Base-by-base conservation (phyloP, 257 asterid species). In the Handroanthus guayacan region DNA sequence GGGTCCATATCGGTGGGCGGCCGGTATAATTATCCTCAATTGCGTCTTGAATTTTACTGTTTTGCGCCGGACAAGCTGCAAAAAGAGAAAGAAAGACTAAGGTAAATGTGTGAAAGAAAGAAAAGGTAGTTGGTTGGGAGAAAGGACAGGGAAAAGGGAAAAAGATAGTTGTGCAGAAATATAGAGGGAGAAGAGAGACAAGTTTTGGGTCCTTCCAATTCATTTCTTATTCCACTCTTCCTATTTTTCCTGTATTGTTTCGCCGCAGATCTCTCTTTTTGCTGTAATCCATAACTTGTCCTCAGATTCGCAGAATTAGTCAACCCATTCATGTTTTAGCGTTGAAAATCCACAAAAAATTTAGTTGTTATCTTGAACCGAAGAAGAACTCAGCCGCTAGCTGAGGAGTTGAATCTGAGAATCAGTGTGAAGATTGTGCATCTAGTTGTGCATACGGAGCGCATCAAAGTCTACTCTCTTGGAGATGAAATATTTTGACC, bases 221-320 rank as follows among this genome's bases (percentile, higher is more conserved):
- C 72, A 43, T 69, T 69, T 72, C 52, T 64, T 39, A 41, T 78
- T 72, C 64, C 74, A 10, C 57, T 36, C 45, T 20, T 48, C 34
- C 18, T 52, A 45, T 37, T 43, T 5, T 44, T 51, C 44, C 62
- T 10, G 52, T 37, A 36, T 58, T 75, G 76, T 63, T 48, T 43
- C 31, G 72, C 78, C 56, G 75, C 60, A 75, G 85, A 85, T 85
- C 89, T 82, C 82, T 44, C 64, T 44, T 60, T 63, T 61, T 14
- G 11, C 39, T 36, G 57, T 62, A 54, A 38, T 47, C 0, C 58
- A 5, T 62, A 44, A 54, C 62, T 71, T 48, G 37, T 62, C 71
- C 56, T 34, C 67, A 54, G 45, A 14, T 82, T 75, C 47, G 47
- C 43, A 9, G 72, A 75, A 65, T 57, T 36, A 55, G 25, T 63